Evolutionary conservation across 768 basidiomycete genomes (phyloP).

Genomic region (Termitomyces sp.): DNA sequence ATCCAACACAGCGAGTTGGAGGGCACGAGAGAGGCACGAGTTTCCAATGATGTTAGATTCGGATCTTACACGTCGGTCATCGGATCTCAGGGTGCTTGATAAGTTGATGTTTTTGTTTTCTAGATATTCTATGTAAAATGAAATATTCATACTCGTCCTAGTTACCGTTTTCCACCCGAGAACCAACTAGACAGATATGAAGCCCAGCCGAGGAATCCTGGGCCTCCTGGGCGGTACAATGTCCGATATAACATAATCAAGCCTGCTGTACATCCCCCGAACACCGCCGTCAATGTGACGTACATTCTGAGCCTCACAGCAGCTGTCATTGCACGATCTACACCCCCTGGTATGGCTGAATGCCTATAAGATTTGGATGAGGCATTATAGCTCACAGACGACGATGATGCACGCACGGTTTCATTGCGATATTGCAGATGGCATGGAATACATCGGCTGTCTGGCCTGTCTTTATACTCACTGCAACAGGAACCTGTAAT

Average conservation of each 20-base stretch:
- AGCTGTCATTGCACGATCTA: conserved; percentile 71
- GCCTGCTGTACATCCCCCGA: conserved; percentile 75
- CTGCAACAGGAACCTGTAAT: conserved; percentile 92
- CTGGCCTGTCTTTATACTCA: conserved; percentile 85
- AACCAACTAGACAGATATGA: conserved; percentile 68
- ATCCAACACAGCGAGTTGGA: conserved; percentile 13
- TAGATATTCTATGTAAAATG: background rate
- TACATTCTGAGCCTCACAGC: conserved; percentile 69
- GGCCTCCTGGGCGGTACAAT: conserved; percentile 57
- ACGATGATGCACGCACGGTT: conserved; percentile 60
- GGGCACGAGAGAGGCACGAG: conserved; percentile 27
- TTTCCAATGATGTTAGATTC: conserved; percentile 33
- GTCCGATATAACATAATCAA: conserved; percentile 69
- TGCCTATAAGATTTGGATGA: conserved; percentile 33
- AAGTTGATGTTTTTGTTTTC: background rate
- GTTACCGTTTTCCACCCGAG: conserved; percentile 53
- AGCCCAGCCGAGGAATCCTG: conserved; percentile 48
- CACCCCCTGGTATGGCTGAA: conserved; percentile 77
- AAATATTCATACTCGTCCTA: conserved; percentile 14
- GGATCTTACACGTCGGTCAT: conserved; percentile 41
- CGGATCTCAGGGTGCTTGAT: conserved; percentile 21
- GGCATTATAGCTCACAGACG: background rate
- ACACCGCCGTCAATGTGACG: conserved; percentile 64
- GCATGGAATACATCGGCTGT: conserved; percentile 85
- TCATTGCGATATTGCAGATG: conserved; percentile 80